These are phyloP conservation scores for Plasmodium coatneyi DNA, from an alignment of 169 alveolate species.

Conservation along the genomic window DNA sequence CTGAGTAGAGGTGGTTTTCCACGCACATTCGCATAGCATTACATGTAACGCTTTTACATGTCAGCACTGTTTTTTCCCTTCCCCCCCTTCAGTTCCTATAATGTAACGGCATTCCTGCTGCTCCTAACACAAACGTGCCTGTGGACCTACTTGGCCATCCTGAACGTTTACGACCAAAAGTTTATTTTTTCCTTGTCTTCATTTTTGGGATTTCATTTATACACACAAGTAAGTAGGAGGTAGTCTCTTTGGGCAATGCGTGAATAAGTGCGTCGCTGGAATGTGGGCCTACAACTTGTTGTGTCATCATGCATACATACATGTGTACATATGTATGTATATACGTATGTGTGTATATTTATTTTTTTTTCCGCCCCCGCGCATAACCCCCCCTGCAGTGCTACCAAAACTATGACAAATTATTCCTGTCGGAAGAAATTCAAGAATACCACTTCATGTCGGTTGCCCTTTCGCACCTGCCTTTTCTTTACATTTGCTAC, in stretches of 20 bases:
- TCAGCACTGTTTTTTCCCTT: not conserved
- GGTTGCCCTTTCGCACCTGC: slow-evolving; percentile 69
- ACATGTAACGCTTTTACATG: not conserved
- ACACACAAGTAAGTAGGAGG: slow-evolving; percentile 50
- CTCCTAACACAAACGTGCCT: slow-evolving; percentile 64
- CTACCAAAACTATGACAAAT: slow-evolving; percentile 43
- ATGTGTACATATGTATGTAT: not conserved
- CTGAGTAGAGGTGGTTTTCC: not conserved
- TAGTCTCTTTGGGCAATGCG: not conserved
- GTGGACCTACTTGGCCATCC: slow-evolving; percentile 64
- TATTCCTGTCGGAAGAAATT: slow-evolving; percentile 54
- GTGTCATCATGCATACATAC: not conserved
- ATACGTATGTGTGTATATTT: not conserved
- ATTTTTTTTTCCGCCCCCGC: not conserved
- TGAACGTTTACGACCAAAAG: slow-evolving; percentile 61
- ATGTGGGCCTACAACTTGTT: not conserved
- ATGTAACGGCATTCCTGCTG: slow-evolving; percentile 61
- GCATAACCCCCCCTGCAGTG: slow-evolving; percentile 3
- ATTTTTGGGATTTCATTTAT: slow-evolving; percentile 66
- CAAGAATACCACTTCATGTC: slow-evolving; percentile 74
- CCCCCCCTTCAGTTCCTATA: slow-evolving; percentile 28
- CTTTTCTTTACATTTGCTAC: slow-evolving; percentile 67
- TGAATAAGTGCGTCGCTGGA: not conserved
- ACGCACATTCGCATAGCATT: not conserved
- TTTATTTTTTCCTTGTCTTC: slow-evolving; percentile 47